These are phyloP conservation scores for Mesotaenium endlicherianum DNA, from an alignment of 139 green algal species.

Conservation along the genomic window DNA sequence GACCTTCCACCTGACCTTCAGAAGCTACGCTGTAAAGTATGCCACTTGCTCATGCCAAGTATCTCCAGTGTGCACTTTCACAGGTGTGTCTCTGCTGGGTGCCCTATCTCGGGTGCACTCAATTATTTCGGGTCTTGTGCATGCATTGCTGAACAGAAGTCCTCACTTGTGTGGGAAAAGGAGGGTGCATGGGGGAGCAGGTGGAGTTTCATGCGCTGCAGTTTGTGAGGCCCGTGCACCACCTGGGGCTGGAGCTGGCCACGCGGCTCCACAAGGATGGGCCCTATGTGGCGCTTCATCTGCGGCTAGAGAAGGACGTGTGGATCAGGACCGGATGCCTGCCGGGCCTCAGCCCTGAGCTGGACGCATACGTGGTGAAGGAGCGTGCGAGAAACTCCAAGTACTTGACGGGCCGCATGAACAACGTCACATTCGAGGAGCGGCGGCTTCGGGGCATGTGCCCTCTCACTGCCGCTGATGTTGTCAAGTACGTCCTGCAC, in stretches of 20 bases:
- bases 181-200: background rate
- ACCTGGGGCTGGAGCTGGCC: background rate
- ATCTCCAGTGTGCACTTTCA: background rate
- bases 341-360: conserved; percentile 15
- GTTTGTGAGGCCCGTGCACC: conserved; percentile 1
- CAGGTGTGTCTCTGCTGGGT: too few relatives aligned
- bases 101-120: too few relatives aligned
- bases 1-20: conserved; percentile 39
- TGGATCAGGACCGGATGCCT: conserved; percentile 35
- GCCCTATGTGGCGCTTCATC: conserved; percentile 28
- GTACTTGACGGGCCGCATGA: conserved; percentile 16
- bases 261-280: background rate
- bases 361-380: conserved; percentile 5
- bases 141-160: too few relatives aligned
- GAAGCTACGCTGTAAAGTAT: conserved; percentile 34
- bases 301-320: conserved; percentile 35
- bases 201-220: conserved; percentile 10
- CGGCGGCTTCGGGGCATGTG: background rate
- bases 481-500: conserved; percentile 16
- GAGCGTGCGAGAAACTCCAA: conserved; percentile 14
- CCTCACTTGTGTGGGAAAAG: too few relatives aligned
- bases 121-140: too few relatives aligned
- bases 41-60: background rate
- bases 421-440: conserved; percentile 10
- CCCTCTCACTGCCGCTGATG: conserved; percentile 14